Conservation (phyloP, 371 early-diverging fungal genomes). For the Mortierella sp. region DNA sequence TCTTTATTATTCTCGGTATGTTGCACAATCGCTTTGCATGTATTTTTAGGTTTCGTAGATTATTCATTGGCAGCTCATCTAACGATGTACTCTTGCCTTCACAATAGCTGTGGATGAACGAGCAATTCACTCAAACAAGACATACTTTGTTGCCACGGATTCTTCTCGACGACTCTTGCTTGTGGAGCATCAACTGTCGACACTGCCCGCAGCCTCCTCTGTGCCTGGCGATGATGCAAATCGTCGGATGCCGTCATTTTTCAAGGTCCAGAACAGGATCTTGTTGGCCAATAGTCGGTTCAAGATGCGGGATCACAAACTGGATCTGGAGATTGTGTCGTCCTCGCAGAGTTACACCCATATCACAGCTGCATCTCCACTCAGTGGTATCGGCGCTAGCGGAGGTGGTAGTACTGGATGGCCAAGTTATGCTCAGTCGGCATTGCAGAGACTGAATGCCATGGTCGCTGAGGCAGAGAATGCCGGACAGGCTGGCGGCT, state of each 20-base stretch:
- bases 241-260: conserved; percentile 10
- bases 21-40: too few species aligned
- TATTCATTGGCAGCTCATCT: too few species aligned
- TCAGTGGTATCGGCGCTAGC: neutral
- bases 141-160: conserved; percentile 40
- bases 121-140: conserved; percentile 16
- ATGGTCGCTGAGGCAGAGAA: neutral
- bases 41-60: too few species aligned
- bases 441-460: neutral
- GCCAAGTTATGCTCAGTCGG: conserved; percentile 1
- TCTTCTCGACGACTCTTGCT: conserved; percentile 28
- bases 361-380: neutral
- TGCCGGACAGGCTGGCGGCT: neutral
- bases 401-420: neutral
- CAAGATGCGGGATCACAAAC: conserved; percentile 34
- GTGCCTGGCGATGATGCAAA: neutral
- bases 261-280: conserved; percentile 28
- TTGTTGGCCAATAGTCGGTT: conserved; percentile 35
- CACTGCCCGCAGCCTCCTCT: neutral
- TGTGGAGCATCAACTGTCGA: conserved; percentile 35
- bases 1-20: conserved; percentile 69
- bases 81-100: too few species aligned
- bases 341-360: conserved; percentile 30
- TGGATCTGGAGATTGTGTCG: conserved; percentile 35
- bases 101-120: conserved; percentile 24